A percentile compares a stretch with the other conserved stretches of the same genome.
These are phyloP conservation scores for Pichia sp. DNA, from an alignment of 1,139 yeast species.

Conservation along the genomic window DNA sequence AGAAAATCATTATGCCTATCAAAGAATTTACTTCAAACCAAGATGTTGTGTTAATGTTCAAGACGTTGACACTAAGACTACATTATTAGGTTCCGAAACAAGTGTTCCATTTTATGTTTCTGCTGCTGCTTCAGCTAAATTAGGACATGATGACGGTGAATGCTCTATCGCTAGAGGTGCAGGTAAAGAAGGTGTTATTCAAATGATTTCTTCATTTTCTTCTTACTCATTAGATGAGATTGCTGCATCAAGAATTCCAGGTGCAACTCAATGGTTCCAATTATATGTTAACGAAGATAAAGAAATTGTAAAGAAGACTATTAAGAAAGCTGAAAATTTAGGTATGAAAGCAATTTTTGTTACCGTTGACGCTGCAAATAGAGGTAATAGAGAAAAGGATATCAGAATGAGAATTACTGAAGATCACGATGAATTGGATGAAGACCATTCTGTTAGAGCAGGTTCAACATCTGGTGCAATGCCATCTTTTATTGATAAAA, in stretches of 20 bases:
- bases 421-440: constrained; percentile 35
- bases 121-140: constrained; percentile 72
- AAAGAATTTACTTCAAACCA: constrained; percentile 33
- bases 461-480: constrained; percentile 47
- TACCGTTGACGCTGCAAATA: constrained; percentile 63
- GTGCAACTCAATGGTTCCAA: constrained; percentile 81
- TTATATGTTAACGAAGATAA: constrained; percentile 76
- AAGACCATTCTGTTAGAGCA: constrained; percentile 56
- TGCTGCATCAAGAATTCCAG: constrained; percentile 46
- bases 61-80: constrained; percentile 30
- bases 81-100: constrained; percentile 42
- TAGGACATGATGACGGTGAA: constrained; percentile 78
- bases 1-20: constrained; percentile 33
- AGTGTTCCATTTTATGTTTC: constrained; percentile 63
- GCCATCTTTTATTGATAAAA: constrained; percentile 21
- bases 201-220: constrained; percentile 51
- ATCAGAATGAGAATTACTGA: constrained; percentile 51
- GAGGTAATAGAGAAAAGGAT: constrained; percentile 61
- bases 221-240: constrained; percentile 54
- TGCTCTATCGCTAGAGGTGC: constrained; percentile 65
- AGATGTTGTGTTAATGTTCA: constrained; percentile 33
- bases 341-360: constrained; percentile 51
- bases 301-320: constrained; percentile 49
- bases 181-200: constrained; percentile 46
- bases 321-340: constrained; percentile 36